A percentile compares a stretch with the other conserved stretches of the same genome.
Conservation (phyloP, 2,329 filamentous ascomycete species). For the Sporothrix pseudoabietina region DNA sequence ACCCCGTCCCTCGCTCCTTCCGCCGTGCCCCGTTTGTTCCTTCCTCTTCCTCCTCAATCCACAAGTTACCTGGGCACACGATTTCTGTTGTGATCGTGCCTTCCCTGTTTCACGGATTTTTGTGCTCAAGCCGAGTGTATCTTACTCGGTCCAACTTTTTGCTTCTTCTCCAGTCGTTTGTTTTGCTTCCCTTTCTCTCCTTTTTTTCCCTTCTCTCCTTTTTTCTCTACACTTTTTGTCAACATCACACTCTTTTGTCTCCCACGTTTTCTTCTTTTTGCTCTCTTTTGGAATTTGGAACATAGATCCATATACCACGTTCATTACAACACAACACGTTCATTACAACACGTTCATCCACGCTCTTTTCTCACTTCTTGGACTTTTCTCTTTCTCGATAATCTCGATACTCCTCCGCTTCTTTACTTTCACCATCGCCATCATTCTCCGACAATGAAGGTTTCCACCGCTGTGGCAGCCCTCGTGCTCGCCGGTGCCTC, state of each 20-base stretch:
- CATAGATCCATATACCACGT: background rate
- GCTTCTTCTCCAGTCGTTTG: background rate
- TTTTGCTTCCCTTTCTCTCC: background rate
- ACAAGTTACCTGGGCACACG: background rate
- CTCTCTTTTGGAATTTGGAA: conserved; percentile 6
- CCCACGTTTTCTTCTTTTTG: background rate
- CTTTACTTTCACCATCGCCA: background rate
- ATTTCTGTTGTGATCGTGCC: conserved; percentile 21
- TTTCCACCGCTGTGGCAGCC: conserved; percentile 17
- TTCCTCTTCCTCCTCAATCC: background rate
- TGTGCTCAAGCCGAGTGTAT: background rate
- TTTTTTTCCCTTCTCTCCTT: background rate
- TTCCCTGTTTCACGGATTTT: conserved; percentile 13
- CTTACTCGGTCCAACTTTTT: background rate
- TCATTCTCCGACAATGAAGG: conserved; percentile 11
- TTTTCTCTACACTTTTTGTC: background rate
- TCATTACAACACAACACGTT: background rate
- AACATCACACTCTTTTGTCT: background rate
- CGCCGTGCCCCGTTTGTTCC: background rate
- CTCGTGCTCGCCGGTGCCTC: conserved; percentile 24
- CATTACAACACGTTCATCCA: background rate
- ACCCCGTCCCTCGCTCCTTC: background rate
- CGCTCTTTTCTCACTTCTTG: background rate
- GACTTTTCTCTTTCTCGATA: background rate
- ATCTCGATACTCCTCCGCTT: background rate